Conservation (phyloP, 148 eudicot genomes). For the Fagopyrum esculentum region DNA sequence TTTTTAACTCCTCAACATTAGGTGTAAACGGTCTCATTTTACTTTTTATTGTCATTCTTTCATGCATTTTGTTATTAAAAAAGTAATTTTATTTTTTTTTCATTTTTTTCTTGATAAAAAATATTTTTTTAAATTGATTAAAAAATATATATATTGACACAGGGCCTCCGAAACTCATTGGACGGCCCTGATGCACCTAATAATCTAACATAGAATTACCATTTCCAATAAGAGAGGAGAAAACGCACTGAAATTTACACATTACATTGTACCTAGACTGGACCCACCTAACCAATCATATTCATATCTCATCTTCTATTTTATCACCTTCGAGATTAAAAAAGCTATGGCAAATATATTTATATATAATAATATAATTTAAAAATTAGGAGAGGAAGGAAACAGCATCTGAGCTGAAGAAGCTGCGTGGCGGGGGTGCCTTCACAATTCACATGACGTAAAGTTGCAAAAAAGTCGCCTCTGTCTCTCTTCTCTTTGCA, state of each 20-base stretch:
- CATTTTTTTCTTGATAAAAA: too few species aligned
- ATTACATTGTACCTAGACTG: background rate
- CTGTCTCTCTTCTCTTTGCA: conserved; percentile 9
- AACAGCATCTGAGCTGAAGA: background rate
- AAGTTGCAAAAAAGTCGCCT: conserved; percentile 11
- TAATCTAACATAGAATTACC: background rate
- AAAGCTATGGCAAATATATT: background rate
- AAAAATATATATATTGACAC: too few species aligned
- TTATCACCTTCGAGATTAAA: background rate
- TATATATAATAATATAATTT: background rate
- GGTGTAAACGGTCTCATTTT: too few species aligned
- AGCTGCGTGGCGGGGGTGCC: conserved; percentile 3
- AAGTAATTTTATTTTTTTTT: too few species aligned
- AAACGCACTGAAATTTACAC: background rate
- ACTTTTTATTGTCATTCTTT: too few species aligned
- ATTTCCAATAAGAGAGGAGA: background rate
- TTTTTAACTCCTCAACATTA: too few species aligned
- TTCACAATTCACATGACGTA: conserved; percentile 24
- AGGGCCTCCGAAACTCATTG: too few species aligned
- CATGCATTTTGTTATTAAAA: too few species aligned
- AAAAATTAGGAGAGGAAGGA: background rate
- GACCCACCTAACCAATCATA: background rate
- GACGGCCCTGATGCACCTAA: background rate
- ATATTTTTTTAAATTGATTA: too few species aligned
- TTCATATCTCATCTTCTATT: background rate